Conservation (phyloP, 495 filamentous ascomycete species). For the Neurospora sp. region DNA sequence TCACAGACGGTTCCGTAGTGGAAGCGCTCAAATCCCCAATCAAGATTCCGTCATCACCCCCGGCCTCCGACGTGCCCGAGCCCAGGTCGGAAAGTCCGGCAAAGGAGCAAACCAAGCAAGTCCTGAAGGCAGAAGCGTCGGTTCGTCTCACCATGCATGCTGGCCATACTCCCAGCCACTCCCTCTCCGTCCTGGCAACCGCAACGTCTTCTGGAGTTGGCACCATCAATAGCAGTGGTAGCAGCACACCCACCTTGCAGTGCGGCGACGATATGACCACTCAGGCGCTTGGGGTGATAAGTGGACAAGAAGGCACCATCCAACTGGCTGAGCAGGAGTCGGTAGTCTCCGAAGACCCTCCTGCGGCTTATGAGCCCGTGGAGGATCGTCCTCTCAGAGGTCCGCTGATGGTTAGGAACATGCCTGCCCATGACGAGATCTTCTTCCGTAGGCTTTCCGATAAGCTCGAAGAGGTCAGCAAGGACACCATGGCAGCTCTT, state of each 20-base stretch:
- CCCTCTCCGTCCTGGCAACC: slow-evolving; percentile 32
- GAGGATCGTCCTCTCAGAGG: slow-evolving; percentile 32
- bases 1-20: slow-evolving; percentile 21
- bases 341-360: slow-evolving; percentile 11
- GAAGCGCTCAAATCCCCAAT: slow-evolving; percentile 13
- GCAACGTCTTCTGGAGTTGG: slow-evolving; percentile 22
- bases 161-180: slow-evolving; percentile 39
- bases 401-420: slow-evolving; percentile 35
- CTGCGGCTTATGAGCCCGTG: slow-evolving; percentile 13
- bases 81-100: slow-evolving; percentile 5
- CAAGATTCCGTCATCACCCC: slow-evolving; percentile 13
- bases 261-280: slow-evolving; percentile 15
- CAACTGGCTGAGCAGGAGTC: not conserved
- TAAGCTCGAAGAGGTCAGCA: slow-evolving; percentile 32
- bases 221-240: slow-evolving; percentile 30
- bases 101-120: slow-evolving; percentile 30
- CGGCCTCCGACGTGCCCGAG: slow-evolving; percentile 6
- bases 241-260: slow-evolving; percentile 26
- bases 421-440: slow-evolving; percentile 35
- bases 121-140: slow-evolving; percentile 29
- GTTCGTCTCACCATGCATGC: slow-evolving; percentile 39
- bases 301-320: slow-evolving; percentile 1
- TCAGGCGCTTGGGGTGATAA: not conserved
- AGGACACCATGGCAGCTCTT: slow-evolving; percentile 23
- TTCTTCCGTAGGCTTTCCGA: slow-evolving; percentile 33